These are phyloP conservation scores for Daldinia eschscholtzii DNA, from an alignment of 2,329 filamentous ascomycete species.

Conservation along the genomic window DNA sequence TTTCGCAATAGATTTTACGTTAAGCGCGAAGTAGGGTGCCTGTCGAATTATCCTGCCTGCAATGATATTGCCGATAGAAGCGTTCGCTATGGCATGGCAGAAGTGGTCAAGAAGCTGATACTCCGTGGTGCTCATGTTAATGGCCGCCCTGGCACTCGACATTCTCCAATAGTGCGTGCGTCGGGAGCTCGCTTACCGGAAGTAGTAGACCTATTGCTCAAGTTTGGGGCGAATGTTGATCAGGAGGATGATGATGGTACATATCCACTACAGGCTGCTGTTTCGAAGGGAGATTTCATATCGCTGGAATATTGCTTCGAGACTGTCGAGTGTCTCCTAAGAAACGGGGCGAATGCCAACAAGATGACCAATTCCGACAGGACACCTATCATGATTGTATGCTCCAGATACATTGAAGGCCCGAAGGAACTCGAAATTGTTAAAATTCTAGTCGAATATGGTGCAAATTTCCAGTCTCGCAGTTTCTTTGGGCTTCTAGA, in stretches of 20 bases:
- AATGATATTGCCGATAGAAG: not conserved
- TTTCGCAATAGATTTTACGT: not conserved
- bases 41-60: not conserved
- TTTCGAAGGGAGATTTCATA: not conserved
- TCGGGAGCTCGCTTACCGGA: not conserved
- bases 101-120: not conserved
- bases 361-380: not conserved
- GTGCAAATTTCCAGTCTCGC: not conserved
- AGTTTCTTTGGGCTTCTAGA: too few species aligned
- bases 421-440: not conserved
- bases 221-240: not conserved
- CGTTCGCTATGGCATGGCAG: not conserved
- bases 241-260: not conserved
- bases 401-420: not conserved
- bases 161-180: not conserved
- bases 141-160: not conserved
- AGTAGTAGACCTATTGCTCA: not conserved
- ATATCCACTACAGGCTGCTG: not conserved
- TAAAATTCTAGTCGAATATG: not conserved
- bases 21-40: not conserved
- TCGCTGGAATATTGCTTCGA: not conserved
- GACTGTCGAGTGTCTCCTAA: not conserved
- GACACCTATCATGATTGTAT: not conserved
- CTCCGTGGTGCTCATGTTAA: not conserved
- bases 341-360: not conserved